Base-by-base conservation (phyloP, 2,329 filamentous ascomycete species). In the Claviceps africana region DNA sequence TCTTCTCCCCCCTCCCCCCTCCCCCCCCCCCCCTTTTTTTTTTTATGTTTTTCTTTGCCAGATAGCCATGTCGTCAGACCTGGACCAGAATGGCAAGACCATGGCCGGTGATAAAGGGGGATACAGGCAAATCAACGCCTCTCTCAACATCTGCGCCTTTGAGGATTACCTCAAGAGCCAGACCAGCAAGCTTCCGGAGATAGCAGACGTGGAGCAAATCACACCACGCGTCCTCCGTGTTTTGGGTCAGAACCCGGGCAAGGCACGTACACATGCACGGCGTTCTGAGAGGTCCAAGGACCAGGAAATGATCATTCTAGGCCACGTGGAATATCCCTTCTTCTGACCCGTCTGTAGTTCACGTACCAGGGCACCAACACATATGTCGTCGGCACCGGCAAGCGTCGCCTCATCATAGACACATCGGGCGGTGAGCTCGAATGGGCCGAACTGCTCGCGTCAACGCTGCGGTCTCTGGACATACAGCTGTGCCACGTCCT, bases 311-410 rank as follows among this genome's bases (percentile, higher is more conserved):
- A n/a, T n/a, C n/a, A n/a, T n/a, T n/a, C n/a, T n/a, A n/a, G n/a
- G n/a, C n/a, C n/a, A n/a, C n/a, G n/a, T n/a, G n/a, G n/a, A n/a
- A n/a, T n/a, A n/a, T n/a, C 17, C 4, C 13, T 37, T 17, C 15
- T 8, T 33, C 39, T 6, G 39, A 33, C 15, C 25, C 4, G 22
- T 30, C 17, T 4, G 10, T 39, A 88, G 76, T 72, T 71, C 54
- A 67, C 70, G 19, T 60, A 72, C n/a, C 69, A 74, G 71, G 76
- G 83, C 52, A 88, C 86, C 55, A 89, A 90, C 64, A 89, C 86
- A 19, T 90, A 89, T 63, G 74, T 90, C 39, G 64, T 90, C 53
- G 86, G 86, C 31, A 77, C 74, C 5, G 85, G 85, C 3, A 59
- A 67, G 1, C 64, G 69, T 11, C 75, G 86, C 1, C 67, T 89